Percentiles rank a stretch among this genome's conserved stretches.
Evolutionary conservation across 176 grass and related monocot genomes (phyloP).

Genomic region (Lolium perenne): DNA sequence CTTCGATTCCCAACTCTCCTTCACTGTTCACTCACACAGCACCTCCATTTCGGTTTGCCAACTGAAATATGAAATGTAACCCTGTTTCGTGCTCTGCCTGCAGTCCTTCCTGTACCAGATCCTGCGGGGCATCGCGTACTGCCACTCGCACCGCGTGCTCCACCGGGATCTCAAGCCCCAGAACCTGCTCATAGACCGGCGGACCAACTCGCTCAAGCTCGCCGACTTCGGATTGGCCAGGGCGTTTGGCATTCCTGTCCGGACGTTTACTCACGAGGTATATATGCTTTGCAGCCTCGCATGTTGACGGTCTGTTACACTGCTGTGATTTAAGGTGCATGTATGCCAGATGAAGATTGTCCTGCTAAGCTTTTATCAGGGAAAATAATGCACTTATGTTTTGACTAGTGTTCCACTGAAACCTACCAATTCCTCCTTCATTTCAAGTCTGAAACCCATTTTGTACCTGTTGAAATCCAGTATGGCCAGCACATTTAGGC

Average conservation of each 20-base stretch:
- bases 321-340: not conserved
- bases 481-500: not conserved
- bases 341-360: not conserved
- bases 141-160: slow-evolving; percentile 90
- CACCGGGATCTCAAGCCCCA: slow-evolving; percentile 95
- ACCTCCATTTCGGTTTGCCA: not conserved
- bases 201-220: slow-evolving; percentile 81
- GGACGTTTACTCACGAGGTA: slow-evolving; percentile 93
- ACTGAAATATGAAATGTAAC: slow-evolving; percentile 25
- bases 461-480: not conserved
- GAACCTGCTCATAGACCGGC: slow-evolving; percentile 88
- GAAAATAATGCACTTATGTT: not conserved
- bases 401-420: not conserved
- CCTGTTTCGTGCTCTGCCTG: not conserved
- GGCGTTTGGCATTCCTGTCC: slow-evolving; percentile 82
- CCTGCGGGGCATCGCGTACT: slow-evolving; percentile 82
- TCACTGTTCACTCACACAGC: not conserved
- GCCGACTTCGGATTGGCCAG: slow-evolving; percentile 97
- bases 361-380: not conserved
- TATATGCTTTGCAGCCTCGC: not conserved
- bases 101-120: slow-evolving; percentile 91
- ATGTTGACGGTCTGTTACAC: not conserved
- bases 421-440: not conserved
- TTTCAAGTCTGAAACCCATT: not conserved
- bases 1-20: not conserved